Evolutionary conservation across 371 early-diverging fungal species (phyloP).

Genomic region (Mucor sp.): DNA sequence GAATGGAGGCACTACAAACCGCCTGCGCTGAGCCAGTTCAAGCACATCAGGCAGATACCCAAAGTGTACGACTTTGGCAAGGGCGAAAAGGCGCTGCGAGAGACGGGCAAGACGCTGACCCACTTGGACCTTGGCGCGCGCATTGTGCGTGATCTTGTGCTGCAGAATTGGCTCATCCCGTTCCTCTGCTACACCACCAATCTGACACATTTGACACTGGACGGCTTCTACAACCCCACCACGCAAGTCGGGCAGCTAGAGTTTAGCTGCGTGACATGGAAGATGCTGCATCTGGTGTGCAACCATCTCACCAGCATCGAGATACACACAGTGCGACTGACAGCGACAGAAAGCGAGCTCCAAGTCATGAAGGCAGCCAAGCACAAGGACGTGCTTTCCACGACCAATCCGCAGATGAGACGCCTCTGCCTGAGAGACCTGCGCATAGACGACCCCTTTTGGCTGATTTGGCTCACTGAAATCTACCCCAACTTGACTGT

Average conservation of each 20-base stretch:
- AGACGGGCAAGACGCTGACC: not conserved
- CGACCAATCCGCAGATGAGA: not conserved
- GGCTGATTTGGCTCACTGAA: conserved; percentile 5
- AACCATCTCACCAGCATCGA: not conserved
- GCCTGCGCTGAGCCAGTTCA: not conserved
- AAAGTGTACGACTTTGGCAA: not conserved
- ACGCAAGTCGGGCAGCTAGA: not conserved
- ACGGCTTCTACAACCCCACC: conserved; percentile 7
- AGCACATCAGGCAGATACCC: conserved; percentile 6
- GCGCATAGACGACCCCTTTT: not conserved
- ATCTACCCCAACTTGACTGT: not conserved
- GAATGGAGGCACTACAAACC: conserved; percentile 10
- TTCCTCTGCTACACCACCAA: not conserved
- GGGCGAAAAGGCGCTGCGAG: not conserved
- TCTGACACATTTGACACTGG: conserved; percentile 10
- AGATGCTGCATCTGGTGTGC: not conserved
- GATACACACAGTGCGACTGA: not conserved
- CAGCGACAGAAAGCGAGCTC: not conserved
- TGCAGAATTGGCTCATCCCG: conserved; percentile 1
- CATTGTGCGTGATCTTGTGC: conserved; percentile 52
- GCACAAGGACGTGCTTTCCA: not conserved
- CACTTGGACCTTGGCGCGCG: conserved; percentile 2
- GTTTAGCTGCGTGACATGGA: not conserved
- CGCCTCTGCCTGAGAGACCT: not conserved
- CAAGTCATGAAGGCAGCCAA: not conserved